Base-by-base conservation (phyloP, 2,329 filamentous ascomycete genomes). In the Fusarium newnesense region DNA sequence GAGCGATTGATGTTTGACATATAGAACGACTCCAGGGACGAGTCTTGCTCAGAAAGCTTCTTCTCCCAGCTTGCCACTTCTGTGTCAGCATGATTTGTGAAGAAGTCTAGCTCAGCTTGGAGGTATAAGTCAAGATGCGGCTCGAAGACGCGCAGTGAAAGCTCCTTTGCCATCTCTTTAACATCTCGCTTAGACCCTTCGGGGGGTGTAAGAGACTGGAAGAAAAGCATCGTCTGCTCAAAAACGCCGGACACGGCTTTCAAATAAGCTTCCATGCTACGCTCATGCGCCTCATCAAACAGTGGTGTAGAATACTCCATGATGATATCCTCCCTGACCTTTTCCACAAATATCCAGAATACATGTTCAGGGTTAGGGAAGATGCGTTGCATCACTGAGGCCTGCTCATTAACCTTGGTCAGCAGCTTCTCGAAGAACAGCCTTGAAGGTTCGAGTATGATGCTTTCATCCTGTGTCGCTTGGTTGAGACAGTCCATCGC, bases 1-100 rank as follows among this genome's bases (percentile, higher is more conserved):
- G 97, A 95, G 32, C 96, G 90, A 79, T 96, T 98, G 79, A 98
- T 91, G 80, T 95, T 98, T 30, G 93, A 93, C 96, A 98, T 98
- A 84, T 95, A 96, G 79, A 97, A 97, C 0, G 94, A 96, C 83
- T 99, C 96, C 0, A 94, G 92, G 5, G 92, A 93, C 21, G 94
- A 95, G 75, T 97, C 95, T 82, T 98, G 94, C 76, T 97, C 96
- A 0, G 92, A 94, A 37, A 98, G 87, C 79, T 97, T 94, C 83
- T 94, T 94, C 82, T 98, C 96, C 96, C 96, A 99, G 19, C 90
- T 88, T 11, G 85, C 88, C 9, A 99, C 96, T 78, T 96, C 91
- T 4, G 87, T 85, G 69, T 96, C 92, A 19, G 94, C 94, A 70
- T 92, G 89, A 61, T 88, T 88, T 36, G 92, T 93, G 81, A 98